phyloP scores from a whole-genome alignment of 768 basidiomycete species.

The Basidioascus undulatus region DNA sequence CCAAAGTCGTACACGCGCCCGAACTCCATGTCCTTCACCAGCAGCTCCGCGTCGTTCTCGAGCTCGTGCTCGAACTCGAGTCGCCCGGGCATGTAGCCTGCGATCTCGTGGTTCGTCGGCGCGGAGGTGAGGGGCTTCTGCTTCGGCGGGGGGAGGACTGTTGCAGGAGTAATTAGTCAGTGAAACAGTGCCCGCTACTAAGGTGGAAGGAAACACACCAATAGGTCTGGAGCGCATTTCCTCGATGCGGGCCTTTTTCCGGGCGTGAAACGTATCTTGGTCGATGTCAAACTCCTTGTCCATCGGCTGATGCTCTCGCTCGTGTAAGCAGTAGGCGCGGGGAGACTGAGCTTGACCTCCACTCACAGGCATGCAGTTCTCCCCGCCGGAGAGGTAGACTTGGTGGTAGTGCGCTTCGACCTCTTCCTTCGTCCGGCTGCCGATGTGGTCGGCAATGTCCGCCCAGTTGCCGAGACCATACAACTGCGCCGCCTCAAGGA shows the following conservation, averaged over 20 bases:
- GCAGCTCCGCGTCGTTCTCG: constrained; percentile 87
- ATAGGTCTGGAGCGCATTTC: constrained; percentile 29
- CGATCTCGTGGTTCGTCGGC: constrained; percentile 68
- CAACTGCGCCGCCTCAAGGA: constrained; percentile 63
- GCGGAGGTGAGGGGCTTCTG: constrained; percentile 65
- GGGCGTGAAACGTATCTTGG: constrained; percentile 58
- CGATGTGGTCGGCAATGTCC: constrained; percentile 76
- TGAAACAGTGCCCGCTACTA: constrained; percentile 14
- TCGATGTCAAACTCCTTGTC: constrained; percentile 38
- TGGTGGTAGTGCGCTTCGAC: constrained; percentile 68
- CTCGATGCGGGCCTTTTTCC: constrained; percentile 71
- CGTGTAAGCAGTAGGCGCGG: constrained; percentile 2
- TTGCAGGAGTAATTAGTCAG: constrained; percentile 15
- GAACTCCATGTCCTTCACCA: constrained; percentile 89
- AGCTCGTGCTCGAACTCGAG: constrained; percentile 94
- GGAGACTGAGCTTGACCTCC: not conserved
- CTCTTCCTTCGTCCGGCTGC: constrained; percentile 79
- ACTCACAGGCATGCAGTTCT: constrained; percentile 62
- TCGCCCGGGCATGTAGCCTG: constrained; percentile 82
- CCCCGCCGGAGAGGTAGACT: constrained; percentile 50
- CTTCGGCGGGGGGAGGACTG: constrained; percentile 30
- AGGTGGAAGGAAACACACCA: constrained; percentile 8
- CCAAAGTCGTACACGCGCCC: constrained; percentile 66
- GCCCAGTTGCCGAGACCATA: constrained; percentile 93
- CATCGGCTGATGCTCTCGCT: too few relatives aligned